Base-by-base conservation (phyloP, 768 basidiomycete species). In the Russula dissimulans region DNA sequence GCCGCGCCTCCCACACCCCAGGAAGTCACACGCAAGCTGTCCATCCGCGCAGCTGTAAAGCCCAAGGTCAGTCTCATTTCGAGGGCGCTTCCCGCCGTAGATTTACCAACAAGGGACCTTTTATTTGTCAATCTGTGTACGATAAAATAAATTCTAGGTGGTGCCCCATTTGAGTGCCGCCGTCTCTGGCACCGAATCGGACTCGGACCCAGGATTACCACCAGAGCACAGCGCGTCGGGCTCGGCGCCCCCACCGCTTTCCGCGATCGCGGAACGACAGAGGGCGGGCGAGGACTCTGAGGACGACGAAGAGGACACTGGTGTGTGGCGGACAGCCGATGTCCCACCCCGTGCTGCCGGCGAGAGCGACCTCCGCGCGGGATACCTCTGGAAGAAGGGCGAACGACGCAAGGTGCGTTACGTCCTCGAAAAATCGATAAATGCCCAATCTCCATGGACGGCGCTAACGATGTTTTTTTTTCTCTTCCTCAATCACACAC, bases 361-460 rank as follows among this genome's bases (percentile, higher is more conserved):
- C 59, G 86, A 87, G 68, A 81, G 78, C 50, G 84, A 90, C 44
- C 79, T 95, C 70, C 95, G 94, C 74, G 83, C 88, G 26, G 97
- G 95, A 1, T 98, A 97, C 76, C 76, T 98, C 54, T 89, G 86
- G 84, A 99, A 99, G 82, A 98, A 98, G 78, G 95, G 95, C 66
- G 92, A 97, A 73, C 81, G 93, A 59, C 78, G 97, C 72, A 97
- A 97, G 88, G 95, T 95, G 65, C 59, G 80, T 72, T 41, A 46
- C 29, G 34, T 45, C n/a, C 26, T 36, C 10, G 14, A 32, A 26
- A 45, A 17, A 7, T 4, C 17, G 42, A 52, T 31, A 11, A 12
- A 38, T 11, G 2, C 4, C 36, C 15, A 45, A n/a, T 45, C n/a
- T 8, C 15, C 17, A 59, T 38, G 34, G 42, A 46, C 42, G 39